Evolutionary conservation across 495 filamentous ascomycete species (phyloP).

Genomic region (Tricharina praecox): DNA sequence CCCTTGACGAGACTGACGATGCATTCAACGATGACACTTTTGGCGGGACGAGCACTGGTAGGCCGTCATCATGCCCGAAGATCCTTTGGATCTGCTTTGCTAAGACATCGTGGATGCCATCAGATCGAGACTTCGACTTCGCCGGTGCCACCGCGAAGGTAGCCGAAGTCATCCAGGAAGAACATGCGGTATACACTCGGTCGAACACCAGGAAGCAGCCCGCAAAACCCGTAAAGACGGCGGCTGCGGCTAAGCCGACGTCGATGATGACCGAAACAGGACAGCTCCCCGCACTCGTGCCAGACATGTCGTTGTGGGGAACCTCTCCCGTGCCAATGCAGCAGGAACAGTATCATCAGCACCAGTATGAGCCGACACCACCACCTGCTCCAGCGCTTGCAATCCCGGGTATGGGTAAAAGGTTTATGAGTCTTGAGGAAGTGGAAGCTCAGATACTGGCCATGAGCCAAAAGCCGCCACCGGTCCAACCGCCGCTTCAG

Average conservation of each 20-base stretch:
- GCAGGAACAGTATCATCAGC: too few relatives aligned
- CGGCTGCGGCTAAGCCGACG: conserved; percentile 9
- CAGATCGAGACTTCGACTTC: conserved; percentile 89
- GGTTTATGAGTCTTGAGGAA: conserved; percentile 91
- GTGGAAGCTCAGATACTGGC: conserved; percentile 85
- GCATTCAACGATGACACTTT: conserved; percentile 99
- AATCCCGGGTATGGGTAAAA: conserved; percentile 36
- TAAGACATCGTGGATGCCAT: conserved; percentile 1
- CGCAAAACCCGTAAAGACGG: neutral
- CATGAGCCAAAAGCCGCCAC: conserved; percentile 36
- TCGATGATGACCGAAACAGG: neutral
- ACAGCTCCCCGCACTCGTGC: conserved; percentile 60
- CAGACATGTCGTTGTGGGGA: conserved; percentile 86
- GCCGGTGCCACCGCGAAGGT: conserved; percentile 81
- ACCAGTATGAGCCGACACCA: conserved; percentile 11
- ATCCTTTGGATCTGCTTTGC: conserved; percentile 1
- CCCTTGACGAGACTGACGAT: conserved; percentile 83
- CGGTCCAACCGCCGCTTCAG: conserved; percentile 22
- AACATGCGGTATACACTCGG: conserved; percentile 46
- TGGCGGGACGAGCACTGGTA: conserved; percentile 36
- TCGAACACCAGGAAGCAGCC: conserved; percentile 3
- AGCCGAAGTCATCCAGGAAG: conserved; percentile 66
- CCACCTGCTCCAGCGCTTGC: neutral
- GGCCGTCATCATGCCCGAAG: conserved; percentile 7
- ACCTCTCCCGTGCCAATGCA: too few relatives aligned